Percentiles rank a stretch among this genome's conserved stretches.
phyloP scores from a whole-genome alignment of 164 flowering plant species.

The Cinnamomum micranthum region DNA sequence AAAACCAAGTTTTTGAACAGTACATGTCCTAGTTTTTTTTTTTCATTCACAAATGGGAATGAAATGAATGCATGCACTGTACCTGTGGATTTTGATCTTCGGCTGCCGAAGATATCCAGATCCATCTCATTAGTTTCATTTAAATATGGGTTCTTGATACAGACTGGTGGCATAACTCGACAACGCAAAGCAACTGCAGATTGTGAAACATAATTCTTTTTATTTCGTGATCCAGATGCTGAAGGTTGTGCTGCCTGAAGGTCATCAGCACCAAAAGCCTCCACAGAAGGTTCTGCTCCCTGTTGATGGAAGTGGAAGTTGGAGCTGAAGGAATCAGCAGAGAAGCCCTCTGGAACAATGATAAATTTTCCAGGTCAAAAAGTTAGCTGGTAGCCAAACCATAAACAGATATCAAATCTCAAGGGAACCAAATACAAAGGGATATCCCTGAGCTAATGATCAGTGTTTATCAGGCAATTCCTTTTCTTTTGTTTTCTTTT shows the following conservation, averaged over 20 bases:
- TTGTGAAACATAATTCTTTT: slow-evolving; percentile 60
- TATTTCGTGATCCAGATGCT: slow-evolving; percentile 27
- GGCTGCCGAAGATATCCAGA: slow-evolving; percentile 60
- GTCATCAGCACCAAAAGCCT: slow-evolving; percentile 33
- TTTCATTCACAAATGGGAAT: too few relatives aligned
- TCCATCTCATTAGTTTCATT: slow-evolving; percentile 39
- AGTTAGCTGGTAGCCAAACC: neutral
- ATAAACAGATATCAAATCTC: neutral
- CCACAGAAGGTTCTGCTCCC: slow-evolving; percentile 34
- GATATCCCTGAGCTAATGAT: neutral
- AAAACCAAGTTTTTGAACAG: too few relatives aligned
- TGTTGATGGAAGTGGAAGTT: slow-evolving; percentile 25
- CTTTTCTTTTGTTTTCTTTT: neutral
- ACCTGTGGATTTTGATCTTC: slow-evolving; percentile 79
- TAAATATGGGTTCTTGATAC: slow-evolving; percentile 79
- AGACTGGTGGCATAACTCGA: slow-evolving; percentile 91
- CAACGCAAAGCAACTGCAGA: slow-evolving; percentile 91
- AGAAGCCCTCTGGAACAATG: slow-evolving; percentile 29
- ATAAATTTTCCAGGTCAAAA: neutral
- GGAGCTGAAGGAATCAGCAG: slow-evolving; percentile 25
- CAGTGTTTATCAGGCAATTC: neutral
- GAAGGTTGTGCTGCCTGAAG: slow-evolving; percentile 21
- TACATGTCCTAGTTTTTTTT: too few relatives aligned
- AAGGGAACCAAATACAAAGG: too few relatives aligned
- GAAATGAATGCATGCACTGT: neutral